phyloP scores from a whole-genome alignment of 495 filamentous ascomycete genomes.

The Penicillium salamii region DNA sequence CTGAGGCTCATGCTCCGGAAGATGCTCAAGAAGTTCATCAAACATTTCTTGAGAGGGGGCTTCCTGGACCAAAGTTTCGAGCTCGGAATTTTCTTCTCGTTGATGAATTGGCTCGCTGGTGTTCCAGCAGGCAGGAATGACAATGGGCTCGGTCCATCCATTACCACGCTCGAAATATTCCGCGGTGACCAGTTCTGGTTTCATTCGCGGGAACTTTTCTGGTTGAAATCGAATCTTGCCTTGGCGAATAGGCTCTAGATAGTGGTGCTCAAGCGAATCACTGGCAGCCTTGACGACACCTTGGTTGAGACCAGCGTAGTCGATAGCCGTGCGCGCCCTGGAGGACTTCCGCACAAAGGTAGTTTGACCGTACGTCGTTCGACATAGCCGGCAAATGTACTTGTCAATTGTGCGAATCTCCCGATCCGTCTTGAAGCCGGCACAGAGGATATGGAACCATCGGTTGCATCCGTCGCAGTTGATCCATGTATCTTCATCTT shows the following conservation, averaged over 20 bases:
- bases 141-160: constrained; percentile 68
- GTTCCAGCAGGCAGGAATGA: constrained; percentile 67
- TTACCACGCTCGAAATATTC: constrained; percentile 65
- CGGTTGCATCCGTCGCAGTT: constrained; percentile 71
- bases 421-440: constrained; percentile 67
- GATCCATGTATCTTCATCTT: constrained; percentile 64
- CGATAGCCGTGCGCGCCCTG: constrained; percentile 67
- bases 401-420: constrained; percentile 71
- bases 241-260: constrained; percentile 68
- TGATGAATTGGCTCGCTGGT: constrained; percentile 41
- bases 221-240: constrained; percentile 60
- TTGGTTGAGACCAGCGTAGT: constrained; percentile 72
- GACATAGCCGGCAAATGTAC: constrained; percentile 63
- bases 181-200: constrained; percentile 62
- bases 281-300: constrained; percentile 69
- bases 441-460: constrained; percentile 74
- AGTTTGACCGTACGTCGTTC: constrained; percentile 58
- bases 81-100: constrained; percentile 18
- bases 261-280: constrained; percentile 70
- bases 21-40: constrained; percentile 43
- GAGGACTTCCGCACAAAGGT: constrained; percentile 63
- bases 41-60: constrained; percentile 46
- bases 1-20: constrained; percentile 32
- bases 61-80: constrained; percentile 34
- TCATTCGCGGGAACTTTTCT: constrained; percentile 65